phyloP scores from a whole-genome alignment of 352 stramenopile species.

The Globisporangium megalacanthum region DNA sequence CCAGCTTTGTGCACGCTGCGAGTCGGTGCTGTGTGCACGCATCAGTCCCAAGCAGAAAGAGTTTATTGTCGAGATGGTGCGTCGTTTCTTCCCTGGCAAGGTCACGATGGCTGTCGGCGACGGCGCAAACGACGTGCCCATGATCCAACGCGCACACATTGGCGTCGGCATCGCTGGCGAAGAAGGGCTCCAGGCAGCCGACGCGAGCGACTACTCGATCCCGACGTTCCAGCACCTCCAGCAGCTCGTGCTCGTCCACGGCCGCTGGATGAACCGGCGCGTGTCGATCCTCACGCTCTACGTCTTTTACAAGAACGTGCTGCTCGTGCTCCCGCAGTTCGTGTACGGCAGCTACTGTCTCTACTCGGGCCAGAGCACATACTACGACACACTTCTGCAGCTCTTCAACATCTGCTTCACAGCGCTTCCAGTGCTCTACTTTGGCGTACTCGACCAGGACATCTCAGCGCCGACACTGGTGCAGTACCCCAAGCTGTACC shows the following conservation, averaged over 20 bases:
- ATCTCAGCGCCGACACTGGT: slow-evolving; percentile 41
- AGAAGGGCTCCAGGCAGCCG: slow-evolving; percentile 81
- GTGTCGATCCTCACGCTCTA: slow-evolving; percentile 68
- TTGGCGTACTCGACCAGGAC: slow-evolving; percentile 54
- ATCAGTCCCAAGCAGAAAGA: slow-evolving; percentile 97
- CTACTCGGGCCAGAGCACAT: slow-evolving; percentile 73
- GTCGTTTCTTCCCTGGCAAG: slow-evolving; percentile 31
- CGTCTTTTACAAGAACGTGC: slow-evolving; percentile 88
- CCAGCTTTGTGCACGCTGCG: slow-evolving; percentile 63
- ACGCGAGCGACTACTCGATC: slow-evolving; percentile 88
- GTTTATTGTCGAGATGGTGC: slow-evolving; percentile 93
- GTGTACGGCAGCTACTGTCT: slow-evolving; percentile 67
- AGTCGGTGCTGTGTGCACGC: slow-evolving; percentile 94
- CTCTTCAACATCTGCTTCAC: slow-evolving; percentile 83
- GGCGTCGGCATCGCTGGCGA: slow-evolving; percentile 57
- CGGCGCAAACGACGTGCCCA: slow-evolving; percentile 91
- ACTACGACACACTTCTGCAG: slow-evolving; percentile 73
- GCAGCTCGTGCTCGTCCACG: slow-evolving; percentile 83
- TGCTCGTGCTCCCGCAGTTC: slow-evolving; percentile 77
- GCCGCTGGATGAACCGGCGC: slow-evolving; percentile 66
- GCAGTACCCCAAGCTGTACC: slow-evolving; percentile 43
- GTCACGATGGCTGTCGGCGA: slow-evolving; percentile 85
- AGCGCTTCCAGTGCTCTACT: slow-evolving; percentile 57
- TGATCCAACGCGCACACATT: slow-evolving; percentile 85
- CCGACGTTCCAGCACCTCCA: slow-evolving; percentile 83